Base-by-base conservation (phyloP, 495 filamentous ascomycete species). In the Xylaria intraflava region DNA sequence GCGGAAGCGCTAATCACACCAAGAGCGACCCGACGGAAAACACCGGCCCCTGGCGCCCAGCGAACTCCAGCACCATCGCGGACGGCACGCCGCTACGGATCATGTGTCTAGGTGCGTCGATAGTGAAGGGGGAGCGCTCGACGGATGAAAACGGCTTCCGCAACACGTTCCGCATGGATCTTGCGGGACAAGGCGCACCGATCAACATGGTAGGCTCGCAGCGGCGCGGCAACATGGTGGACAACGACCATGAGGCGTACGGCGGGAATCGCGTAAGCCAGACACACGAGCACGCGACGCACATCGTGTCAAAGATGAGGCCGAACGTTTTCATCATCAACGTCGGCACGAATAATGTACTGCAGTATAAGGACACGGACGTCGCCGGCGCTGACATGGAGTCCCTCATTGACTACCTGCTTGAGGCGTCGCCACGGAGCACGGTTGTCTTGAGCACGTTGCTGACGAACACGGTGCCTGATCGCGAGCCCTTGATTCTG, bases 61-160 rank as follows among this genome's bases (percentile, higher is more conserved):
- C 53, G 7, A 66, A 64, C 33, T 66, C 61, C 8, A 66, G 56
- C 20, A 60, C 19, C 16, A 61, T 66, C 12, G 64, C 61, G 0
- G 46, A 62, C 10, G 64, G 61, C 1, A 59, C 56, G 9, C 63
- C 65, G 0, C 67, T 82, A 0, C 69, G 78, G 17, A 72, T 80
- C 27, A 67, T 83, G 64, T 75, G 79, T 17, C 64, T 82, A 6
- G 81, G 81, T 14, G 80, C 79, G 9, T 83, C 80, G 0, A 76
- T 84, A 44, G 82, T 81, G 10, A 67, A 66, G 42, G 81, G 81
- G 10, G 75, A 73, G 41, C 61, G 60, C 29, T 79, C 75, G 1
- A 69, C 62, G 3, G 74, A 77, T 48, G 64, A 69, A 5, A 76
- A 80, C 62, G 79, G 80, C 17, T 84, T 83, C 64, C 77, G 81